Conservation (phyloP, 192 early-diverging fungal species). For the Coemansia sp. region DNA sequence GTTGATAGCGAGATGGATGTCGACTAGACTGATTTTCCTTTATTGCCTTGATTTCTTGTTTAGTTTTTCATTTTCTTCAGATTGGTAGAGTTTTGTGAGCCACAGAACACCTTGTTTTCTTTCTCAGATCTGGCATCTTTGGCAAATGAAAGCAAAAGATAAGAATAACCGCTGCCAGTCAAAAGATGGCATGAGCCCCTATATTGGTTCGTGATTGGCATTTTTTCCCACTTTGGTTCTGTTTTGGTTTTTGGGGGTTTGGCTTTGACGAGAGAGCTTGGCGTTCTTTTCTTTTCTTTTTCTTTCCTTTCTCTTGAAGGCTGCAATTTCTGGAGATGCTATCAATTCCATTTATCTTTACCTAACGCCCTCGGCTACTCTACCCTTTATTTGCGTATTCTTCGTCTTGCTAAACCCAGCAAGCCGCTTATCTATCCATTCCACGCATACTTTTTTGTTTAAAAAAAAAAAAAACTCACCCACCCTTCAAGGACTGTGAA, state of each 20-base stretch:
- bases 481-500: too few relatives aligned
- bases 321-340: background rate
- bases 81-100: too few relatives aligned
- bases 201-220: too few relatives aligned
- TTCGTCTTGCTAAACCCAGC: background rate
- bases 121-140: too few relatives aligned
- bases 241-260: background rate
- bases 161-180: background rate
- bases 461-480: background rate
- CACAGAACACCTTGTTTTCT: too few relatives aligned
- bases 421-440: background rate
- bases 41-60: background rate
- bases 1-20: slow-evolving; percentile 64
- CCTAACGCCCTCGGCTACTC: background rate
- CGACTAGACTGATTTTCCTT: slow-evolving; percentile 47
- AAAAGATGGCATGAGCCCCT: background rate
- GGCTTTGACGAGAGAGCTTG: background rate
- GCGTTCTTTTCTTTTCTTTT: background rate
- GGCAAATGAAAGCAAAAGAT: too few relatives aligned
- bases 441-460: background rate
- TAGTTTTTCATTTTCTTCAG: too few relatives aligned
- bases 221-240: background rate
- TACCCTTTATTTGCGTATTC: background rate
- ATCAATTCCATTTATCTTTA: background rate
- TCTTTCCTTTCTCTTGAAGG: background rate